Evolutionary conservation across 176 grass and related monocot species (phyloP).

Genomic region (Carex cristatella): DNA sequence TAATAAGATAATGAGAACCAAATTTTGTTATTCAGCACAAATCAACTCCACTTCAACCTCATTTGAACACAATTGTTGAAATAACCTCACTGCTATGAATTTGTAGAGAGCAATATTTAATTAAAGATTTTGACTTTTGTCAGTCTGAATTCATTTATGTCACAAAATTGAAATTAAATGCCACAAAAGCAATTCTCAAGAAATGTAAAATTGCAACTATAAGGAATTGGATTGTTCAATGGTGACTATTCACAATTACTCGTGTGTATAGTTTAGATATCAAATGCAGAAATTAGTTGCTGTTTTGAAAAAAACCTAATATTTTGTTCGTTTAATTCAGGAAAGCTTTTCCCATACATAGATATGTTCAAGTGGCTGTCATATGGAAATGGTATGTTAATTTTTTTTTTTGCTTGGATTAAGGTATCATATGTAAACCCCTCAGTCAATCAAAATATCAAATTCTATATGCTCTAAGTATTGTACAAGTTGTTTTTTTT

Average conservation of each 20-base stretch:
- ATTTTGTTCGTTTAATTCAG: conserved; percentile 29
- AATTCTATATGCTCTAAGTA: background rate
- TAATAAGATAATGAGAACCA: no score
- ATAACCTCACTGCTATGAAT: background rate
- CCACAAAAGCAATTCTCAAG: background rate
- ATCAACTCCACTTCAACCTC: no score
- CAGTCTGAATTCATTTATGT: background rate
- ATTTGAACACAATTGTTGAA: no score
- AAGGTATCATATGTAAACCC: background rate
- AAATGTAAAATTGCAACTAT: background rate
- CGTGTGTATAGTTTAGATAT: background rate
- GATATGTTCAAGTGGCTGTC: conserved; percentile 91
- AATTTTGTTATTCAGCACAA: no score
- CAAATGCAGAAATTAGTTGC: background rate
- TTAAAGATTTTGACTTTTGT: background rate
- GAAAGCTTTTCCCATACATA: conserved; percentile 67
- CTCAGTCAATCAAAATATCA: no score
- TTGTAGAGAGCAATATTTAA: background rate
- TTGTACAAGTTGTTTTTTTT: background rate
- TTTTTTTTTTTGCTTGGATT: background rate
- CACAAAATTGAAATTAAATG: background rate
- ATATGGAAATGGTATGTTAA: conserved; percentile 73
- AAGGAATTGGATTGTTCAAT: background rate
- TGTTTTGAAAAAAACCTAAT: background rate
- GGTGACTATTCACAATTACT: background rate